Evolutionary conservation across 306 rosid species (phyloP).

Genomic region (Bauhinia variegata): DNA sequence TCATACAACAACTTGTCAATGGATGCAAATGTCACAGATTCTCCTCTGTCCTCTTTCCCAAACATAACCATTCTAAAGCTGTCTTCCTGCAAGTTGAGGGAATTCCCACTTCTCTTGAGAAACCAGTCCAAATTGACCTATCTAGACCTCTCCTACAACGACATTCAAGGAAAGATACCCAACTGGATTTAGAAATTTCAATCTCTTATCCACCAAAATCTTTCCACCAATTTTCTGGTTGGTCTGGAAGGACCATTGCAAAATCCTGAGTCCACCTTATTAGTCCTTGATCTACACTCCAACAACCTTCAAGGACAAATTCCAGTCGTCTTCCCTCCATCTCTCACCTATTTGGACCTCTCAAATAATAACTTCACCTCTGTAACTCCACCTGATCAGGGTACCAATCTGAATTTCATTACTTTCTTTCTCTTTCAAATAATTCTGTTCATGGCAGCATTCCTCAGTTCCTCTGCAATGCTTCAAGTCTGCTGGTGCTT

Average conservation of each 20-base stretch:
- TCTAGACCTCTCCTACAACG: slow-evolving; percentile 63
- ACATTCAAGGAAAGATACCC: slow-evolving; percentile 51
- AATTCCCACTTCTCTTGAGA: slow-evolving; percentile 53
- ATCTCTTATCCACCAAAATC: slow-evolving; percentile 41
- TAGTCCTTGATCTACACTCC: slow-evolving; percentile 48
- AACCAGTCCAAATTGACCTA: slow-evolving; percentile 1
- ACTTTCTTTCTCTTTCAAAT: slow-evolving; percentile 45
- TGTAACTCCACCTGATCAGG: slow-evolving; percentile 30
- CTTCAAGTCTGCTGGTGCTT: slow-evolving; percentile 44
- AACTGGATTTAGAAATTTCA: slow-evolving; percentile 59
- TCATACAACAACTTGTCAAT: slow-evolving; percentile 53
- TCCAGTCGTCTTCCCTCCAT: slow-evolving; percentile 2
- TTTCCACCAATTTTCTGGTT: slow-evolving; percentile 52
- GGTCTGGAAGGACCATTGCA: slow-evolving; percentile 32
- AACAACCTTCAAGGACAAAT: slow-evolving; percentile 46
- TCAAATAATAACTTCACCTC: slow-evolving; percentile 48
- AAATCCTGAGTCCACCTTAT: background rate
- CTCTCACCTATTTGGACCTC: slow-evolving; percentile 36
- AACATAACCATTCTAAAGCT: slow-evolving; percentile 40
- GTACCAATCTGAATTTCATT: background rate
- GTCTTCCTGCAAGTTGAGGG: slow-evolving; percentile 45
- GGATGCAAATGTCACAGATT: background rate
- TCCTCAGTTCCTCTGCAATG: slow-evolving; percentile 47
- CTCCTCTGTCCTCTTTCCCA: slow-evolving; percentile 5
- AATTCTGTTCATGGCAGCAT: slow-evolving; percentile 26